These are phyloP conservation scores for Melanopsichium pennsylvanicum DNA, from an alignment of 1,284 basidiomycete genomes.

Conservation along the genomic window DNA sequence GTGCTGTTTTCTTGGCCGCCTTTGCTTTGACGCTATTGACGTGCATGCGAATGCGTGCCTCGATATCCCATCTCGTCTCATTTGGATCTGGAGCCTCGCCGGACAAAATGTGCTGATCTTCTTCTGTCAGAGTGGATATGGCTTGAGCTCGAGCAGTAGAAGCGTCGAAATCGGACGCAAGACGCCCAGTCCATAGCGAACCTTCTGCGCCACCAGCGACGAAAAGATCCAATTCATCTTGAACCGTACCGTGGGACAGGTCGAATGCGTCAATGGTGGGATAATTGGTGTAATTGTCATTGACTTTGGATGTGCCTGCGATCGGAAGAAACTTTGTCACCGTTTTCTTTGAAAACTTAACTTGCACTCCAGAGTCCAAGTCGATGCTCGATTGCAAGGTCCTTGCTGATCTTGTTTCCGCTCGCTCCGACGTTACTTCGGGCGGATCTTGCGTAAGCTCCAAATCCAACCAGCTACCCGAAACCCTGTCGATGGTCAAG, in stretches of 20 bases:
- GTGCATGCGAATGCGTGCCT: conserved; percentile 28
- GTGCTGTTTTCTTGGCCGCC: conserved; percentile 19
- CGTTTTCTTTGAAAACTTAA: conserved; percentile 18
- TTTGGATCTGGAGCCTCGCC: conserved; percentile 19
- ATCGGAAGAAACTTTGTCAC: conserved; percentile 21
- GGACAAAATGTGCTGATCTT: conserved; percentile 12
- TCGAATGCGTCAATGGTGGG: conserved; percentile 49
- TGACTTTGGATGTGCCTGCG: conserved; percentile 22
- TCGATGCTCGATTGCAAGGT: conserved; percentile 20
- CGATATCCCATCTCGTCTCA: conserved; percentile 31
- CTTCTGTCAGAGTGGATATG: conserved; percentile 12
- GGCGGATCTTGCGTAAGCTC: conserved; percentile 5
- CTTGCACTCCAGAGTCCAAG: conserved; percentile 19
- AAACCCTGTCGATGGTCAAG: conserved; percentile 18
- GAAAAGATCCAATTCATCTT: conserved; percentile 37
- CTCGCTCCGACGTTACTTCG: not conserved
- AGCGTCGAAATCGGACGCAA: conserved; percentile 10
- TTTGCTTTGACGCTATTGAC: conserved; percentile 14
- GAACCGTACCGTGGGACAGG: conserved; percentile 17
- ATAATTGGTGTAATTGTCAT: conserved; percentile 45
- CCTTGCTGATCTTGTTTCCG: conserved; percentile 16
- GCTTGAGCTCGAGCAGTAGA: conserved; percentile 1
- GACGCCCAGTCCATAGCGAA: conserved; percentile 21
- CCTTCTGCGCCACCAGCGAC: conserved; percentile 50
- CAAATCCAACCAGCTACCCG: conserved; percentile 29